Conservation (phyloP, 1,284 basidiomycete species). For the Polyporus tsugae region DNA sequence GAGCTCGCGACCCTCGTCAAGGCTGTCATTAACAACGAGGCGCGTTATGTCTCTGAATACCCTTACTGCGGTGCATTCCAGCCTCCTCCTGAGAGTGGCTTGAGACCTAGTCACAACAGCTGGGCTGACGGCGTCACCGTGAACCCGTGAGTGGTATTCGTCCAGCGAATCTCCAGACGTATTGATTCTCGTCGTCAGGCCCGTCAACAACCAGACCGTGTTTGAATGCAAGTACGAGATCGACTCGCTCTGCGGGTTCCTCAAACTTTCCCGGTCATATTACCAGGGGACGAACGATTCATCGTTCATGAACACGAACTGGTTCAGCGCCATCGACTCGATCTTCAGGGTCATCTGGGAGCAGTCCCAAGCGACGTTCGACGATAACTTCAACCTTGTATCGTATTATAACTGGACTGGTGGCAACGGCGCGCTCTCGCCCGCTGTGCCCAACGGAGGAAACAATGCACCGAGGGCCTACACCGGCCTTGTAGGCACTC, state of each 20-base stretch:
- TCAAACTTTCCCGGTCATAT: constrained; percentile 79
- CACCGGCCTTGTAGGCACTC: constrained; percentile 72
- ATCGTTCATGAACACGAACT: constrained; percentile 76
- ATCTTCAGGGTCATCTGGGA: constrained; percentile 80
- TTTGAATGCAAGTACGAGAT: constrained; percentile 88
- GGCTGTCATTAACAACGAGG: constrained; percentile 81
- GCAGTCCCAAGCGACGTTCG: constrained; percentile 78
- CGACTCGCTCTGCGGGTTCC: constrained; percentile 77
- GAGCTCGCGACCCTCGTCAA: constrained; percentile 71
- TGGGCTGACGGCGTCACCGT: constrained; percentile 74
- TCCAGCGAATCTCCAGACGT: not conserved
- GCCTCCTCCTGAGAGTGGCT: constrained; percentile 75
- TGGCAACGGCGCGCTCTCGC: constrained; percentile 65
- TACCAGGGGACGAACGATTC: constrained; percentile 73
- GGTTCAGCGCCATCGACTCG: constrained; percentile 73
- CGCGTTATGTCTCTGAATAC: constrained; percentile 74
- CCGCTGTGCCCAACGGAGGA: constrained; percentile 68
- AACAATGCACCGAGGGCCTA: constrained; percentile 75
- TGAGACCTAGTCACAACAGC: constrained; percentile 65
- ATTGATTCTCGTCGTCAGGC: constrained; percentile 47
- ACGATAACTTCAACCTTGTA: constrained; percentile 72
- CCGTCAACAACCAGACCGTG: constrained; percentile 71
- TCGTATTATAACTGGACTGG: constrained; percentile 87
- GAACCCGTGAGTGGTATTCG: constrained; percentile 61
- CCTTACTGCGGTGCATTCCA: constrained; percentile 84